Evolutionary conservation across 176 grass and related monocot genomes (phyloP).

Genomic region (Aegilops longissima): DNA sequence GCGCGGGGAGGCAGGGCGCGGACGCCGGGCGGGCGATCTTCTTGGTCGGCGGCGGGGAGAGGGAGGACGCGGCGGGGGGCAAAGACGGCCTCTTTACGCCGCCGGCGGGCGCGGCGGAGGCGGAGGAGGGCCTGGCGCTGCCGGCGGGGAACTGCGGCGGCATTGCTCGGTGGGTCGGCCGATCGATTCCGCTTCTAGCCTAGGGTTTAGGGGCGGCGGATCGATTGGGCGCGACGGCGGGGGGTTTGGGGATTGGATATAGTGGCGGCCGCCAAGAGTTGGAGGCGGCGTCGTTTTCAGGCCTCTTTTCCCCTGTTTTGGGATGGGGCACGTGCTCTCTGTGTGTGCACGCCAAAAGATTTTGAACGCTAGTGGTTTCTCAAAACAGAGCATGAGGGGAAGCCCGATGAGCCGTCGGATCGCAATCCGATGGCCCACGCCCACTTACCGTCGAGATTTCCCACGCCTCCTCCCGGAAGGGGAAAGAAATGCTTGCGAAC

Average conservation of each 20-base stretch:
- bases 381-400: background rate
- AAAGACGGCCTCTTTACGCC: slow-evolving; percentile 16
- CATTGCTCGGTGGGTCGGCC: slow-evolving; percentile 14
- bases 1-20: background rate
- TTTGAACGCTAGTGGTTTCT: background rate
- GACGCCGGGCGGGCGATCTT: slow-evolving; percentile 26
- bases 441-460: background rate
- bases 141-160: slow-evolving; percentile 1
- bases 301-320: too few relatives aligned
- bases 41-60: background rate
- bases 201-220: background rate
- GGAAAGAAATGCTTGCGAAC: background rate
- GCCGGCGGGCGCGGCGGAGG: background rate
- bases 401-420: background rate
- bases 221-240: background rate
- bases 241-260: background rate
- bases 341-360: background rate
- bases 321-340: background rate
- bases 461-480: background rate
- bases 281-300: background rate
- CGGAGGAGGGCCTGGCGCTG: background rate
- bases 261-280: too few relatives aligned
- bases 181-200: background rate
- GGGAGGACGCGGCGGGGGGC: background rate
- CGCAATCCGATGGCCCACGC: background rate